Evolutionary conservation across 345 rosid genomes (phyloP), one percentile per base, ranked within the genome.

Genomic region (Balakata baccata): DNA sequence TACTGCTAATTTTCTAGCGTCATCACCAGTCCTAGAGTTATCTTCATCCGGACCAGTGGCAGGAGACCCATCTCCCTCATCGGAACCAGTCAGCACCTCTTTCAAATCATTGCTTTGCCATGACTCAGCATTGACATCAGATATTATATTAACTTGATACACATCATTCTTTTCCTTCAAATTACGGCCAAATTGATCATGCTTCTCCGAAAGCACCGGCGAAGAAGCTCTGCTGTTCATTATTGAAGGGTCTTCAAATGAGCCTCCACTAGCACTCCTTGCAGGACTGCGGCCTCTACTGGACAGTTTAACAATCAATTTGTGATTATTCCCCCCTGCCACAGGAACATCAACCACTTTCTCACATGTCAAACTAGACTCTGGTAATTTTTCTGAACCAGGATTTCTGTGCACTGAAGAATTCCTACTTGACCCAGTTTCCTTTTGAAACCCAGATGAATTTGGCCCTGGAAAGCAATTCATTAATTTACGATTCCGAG

Each of bases 281-380:
- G 86, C 87, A 20, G 97, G 97, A 78, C 97, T 91, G 56, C 87
- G 87, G 60, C 89, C 93, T 63, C 85, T 85, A 73, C 84, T 92
- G 29, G 97, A 84, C 50, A 92, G 81, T 85, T 88, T 95, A 53
- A 92, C 96, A 59, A 89, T 86, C 73, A 95, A 68, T 52, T 85
- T 89, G 72, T 89, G 90, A 77, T 84, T 85, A 75, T 82, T 86
- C 51, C 84, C 90, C 71, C 90, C 96, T 41, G 69, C 69, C 41
- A 80, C 29, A 54, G 87, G 89, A 11, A 79, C 84, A 59, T 90
- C 96, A 58, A 25, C 70, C 14, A 75, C 81, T 76, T 87, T 92
- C 71, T 89, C 98, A 74, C 83, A 43, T 20, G 84, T 73, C 78
- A 80, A 45, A 84, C 74, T 83, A 25, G 87, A 81, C 53, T 78